These are phyloP conservation scores for Gastrolobium bilobum DNA, from an alignment of 306 rosid species.

Conservation along the genomic window DNA sequence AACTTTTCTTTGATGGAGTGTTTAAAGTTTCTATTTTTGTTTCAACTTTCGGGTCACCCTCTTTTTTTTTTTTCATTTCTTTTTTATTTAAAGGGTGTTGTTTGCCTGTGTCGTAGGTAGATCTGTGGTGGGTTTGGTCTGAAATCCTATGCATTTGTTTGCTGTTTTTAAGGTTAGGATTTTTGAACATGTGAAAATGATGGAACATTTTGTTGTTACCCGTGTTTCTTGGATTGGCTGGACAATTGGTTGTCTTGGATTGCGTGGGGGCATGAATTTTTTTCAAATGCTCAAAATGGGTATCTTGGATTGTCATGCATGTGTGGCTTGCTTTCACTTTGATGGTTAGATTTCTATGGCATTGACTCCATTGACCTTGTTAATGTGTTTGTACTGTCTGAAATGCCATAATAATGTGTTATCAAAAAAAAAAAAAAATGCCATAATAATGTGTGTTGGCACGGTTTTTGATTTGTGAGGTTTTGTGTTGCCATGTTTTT, in stretches of 20 bases:
- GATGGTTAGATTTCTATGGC: conserved; percentile 22
- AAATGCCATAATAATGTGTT: conserved; percentile 2
- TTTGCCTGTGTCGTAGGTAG: conserved; percentile 38
- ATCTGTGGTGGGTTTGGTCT: conserved; percentile 48
- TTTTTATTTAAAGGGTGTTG: not conserved
- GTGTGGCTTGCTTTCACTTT: conserved; percentile 32
- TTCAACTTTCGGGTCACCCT: not conserved
- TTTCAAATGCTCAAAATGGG: not conserved
- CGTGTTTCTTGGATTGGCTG: not conserved
- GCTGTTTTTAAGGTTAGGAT: conserved; percentile 38
- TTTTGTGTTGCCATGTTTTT: not conserved
- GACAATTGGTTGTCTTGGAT: conserved; percentile 2
- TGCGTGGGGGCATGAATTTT: not conserved
- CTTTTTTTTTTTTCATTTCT: not conserved
- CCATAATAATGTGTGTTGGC: not conserved
- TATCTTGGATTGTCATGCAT: conserved; percentile 20
- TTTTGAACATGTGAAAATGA: conserved; percentile 22
- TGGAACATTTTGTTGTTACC: conserved; percentile 43
- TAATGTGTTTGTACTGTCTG: conserved; percentile 14
- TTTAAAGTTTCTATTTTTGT: conserved; percentile 35
- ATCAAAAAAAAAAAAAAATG: too few relatives aligned
- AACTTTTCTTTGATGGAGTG: conserved; percentile 1
- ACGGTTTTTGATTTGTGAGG: not conserved
- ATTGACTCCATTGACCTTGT: conserved; percentile 23
- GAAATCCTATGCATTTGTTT: conserved; percentile 31